A percentile compares a stretch with the other conserved stretches of the same genome.
Evolutionary conservation across 164 flowering plant species (phyloP).

Genomic region (Dillenia turbinata): DNA sequence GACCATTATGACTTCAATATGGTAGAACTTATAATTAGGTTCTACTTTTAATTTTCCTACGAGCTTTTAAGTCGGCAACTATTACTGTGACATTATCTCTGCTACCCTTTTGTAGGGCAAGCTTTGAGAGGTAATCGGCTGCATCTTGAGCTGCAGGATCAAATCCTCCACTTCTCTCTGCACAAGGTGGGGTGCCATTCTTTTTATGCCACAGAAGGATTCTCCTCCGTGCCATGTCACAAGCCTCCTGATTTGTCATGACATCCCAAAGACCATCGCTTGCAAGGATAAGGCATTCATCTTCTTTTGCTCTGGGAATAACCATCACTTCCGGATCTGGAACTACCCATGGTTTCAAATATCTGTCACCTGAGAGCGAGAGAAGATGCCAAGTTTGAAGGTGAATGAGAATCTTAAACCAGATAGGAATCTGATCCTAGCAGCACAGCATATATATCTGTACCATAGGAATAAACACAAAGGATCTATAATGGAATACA

Average conservation of each 20-base stretch:
- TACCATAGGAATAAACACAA: too few relatives aligned
- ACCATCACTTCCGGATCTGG: conserved; percentile 52
- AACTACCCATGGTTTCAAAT: conserved; percentile 77
- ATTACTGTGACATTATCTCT: conserved; percentile 76
- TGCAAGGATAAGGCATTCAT: conserved; percentile 41
- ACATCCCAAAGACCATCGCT: conserved; percentile 71
- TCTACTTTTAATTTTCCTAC: conserved; percentile 64
- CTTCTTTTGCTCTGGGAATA: conserved; percentile 37
- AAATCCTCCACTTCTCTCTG: conserved; percentile 46
- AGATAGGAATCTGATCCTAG: neutral
- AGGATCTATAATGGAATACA: too few relatives aligned
- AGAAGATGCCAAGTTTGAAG: neutral
- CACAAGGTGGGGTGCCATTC: conserved; percentile 15
- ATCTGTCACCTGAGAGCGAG: conserved; percentile 24
- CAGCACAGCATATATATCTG: too few relatives aligned
- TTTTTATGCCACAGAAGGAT: conserved; percentile 23
- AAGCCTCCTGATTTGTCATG: conserved; percentile 50
- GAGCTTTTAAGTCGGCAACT: conserved; percentile 78
- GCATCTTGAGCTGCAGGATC: conserved; percentile 85
- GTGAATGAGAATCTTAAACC: neutral
- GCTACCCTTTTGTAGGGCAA: conserved; percentile 77
- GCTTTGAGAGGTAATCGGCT: conserved; percentile 71
- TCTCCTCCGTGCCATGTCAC: conserved; percentile 13
- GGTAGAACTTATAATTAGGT: conserved; percentile 26
- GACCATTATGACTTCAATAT: too few relatives aligned